Evolutionary conservation across 2,329 filamentous ascomycete species (phyloP).

Genomic region (Tolypocladium cylindrosporum): DNA sequence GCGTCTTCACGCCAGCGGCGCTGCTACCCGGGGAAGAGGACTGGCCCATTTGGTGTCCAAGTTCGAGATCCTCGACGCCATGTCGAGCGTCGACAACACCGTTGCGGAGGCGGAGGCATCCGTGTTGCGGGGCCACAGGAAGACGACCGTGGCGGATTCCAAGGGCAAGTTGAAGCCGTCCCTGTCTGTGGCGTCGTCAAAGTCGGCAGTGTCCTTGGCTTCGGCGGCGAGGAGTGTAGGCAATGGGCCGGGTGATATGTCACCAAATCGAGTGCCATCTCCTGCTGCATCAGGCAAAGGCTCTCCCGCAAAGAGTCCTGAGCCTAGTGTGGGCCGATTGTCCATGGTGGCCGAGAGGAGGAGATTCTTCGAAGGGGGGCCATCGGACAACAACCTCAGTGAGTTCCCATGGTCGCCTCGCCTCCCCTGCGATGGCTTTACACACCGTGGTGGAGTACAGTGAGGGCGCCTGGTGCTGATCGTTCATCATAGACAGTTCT

Average conservation of each 20-base stretch:
- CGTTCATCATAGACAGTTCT: neutral
- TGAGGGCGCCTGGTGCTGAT: neutral
- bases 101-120: neutral
- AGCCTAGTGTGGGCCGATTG: neutral
- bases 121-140: neutral
- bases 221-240: neutral
- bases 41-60: slow-evolving; percentile 24
- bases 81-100: neutral
- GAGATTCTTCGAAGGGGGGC: slow-evolving; percentile 11
- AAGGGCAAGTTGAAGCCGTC: neutral
- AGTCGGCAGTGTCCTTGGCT: neutral
- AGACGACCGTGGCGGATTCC: neutral
- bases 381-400: neutral
- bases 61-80: slow-evolving; percentile 21
- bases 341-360: slow-evolving; percentile 14
- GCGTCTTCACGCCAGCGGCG: neutral
- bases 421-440: neutral
- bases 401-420: neutral
- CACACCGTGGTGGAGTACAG: neutral
- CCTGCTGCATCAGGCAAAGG: neutral
- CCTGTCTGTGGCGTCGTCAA: neutral
- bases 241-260: too few relatives aligned
- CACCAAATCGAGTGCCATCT: neutral
- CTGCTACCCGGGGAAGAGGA: slow-evolving; percentile 2
- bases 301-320: neutral